Evolutionary conservation across 257 asterid genomes (phyloP).

Genomic region (Nicotiana sylvestris): DNA sequence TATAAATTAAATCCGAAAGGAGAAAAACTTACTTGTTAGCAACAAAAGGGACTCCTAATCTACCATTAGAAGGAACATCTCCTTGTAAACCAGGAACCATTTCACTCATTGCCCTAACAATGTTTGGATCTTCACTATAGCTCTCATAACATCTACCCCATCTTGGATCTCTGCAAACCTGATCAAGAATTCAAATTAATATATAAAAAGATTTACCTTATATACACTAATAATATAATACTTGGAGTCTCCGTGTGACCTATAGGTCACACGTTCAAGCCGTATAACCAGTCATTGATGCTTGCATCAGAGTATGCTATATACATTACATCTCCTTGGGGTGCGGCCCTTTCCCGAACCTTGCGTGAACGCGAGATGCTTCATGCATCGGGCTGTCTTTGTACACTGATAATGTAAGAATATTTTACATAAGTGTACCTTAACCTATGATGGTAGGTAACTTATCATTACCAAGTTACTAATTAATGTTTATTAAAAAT

Average conservation of each 20-base stretch:
- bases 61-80: conserved; percentile 6
- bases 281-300: accelerated
- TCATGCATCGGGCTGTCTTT: too few species aligned
- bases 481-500: too few species aligned
- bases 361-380: too few species aligned
- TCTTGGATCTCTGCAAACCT: conserved; percentile 22
- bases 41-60: conserved; percentile 17
- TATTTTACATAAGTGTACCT: too few species aligned
- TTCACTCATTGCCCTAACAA: conserved; percentile 19
- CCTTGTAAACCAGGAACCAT: conserved; percentile 17
- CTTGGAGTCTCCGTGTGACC: too few species aligned
- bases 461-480: neutral
- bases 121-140: conserved; percentile 18
- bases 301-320: too few species aligned
- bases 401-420: too few species aligned
- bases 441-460: neutral
- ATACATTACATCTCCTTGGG: too few species aligned
- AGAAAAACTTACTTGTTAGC: conserved; percentile 8
- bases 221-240: too few species aligned
- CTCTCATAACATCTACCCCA: conserved; percentile 19
- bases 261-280: too few species aligned
- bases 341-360: too few species aligned
- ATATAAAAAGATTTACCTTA: neutral
- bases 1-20: neutral
- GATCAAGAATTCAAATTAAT: neutral